Base-by-base conservation (phyloP, 2,329 filamentous ascomycete genomes). In the Fusarium duplospermum region DNA sequence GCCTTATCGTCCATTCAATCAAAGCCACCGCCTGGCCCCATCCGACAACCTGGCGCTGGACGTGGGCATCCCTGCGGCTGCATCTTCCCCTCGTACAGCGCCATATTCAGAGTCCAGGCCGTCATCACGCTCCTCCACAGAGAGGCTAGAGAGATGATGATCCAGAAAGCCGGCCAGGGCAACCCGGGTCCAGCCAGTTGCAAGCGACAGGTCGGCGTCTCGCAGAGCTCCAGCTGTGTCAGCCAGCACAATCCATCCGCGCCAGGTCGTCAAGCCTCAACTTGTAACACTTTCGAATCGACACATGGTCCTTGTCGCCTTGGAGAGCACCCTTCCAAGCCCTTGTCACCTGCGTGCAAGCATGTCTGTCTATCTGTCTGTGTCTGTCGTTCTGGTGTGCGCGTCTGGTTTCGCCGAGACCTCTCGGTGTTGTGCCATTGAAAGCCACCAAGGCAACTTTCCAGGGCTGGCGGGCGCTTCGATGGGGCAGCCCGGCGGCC, bases 11-110 rank as follows among this genome's bases (percentile, higher is more conserved):
- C 75, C 67, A 77, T 69, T 76, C 73, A 78, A 76, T 73, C 74
- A 73, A 77, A 78, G 76, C 76, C 76, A 78, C 76, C 75, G 70
- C 72, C 73, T 70, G 67, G 70, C 73, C 71, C 73, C 75, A 67
- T 77, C 71, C 73, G 70, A 75, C 73, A 76, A 76, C 75, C 76
- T 76, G 75, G 73, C 71, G 71, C 45, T 66, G 71, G 71, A 74
- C 71, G 71, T 73, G 71, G 67, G 35, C 64, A 73, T 74, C 71
- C 71, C 67, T 73, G 71, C 62, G 42, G 64, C 66, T 71, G 62
- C 71, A 74, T 74, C 62, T 73, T 62, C 64, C 71, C 69, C 68
- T 77, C 74, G 67, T 71, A 69, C 70, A 60, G 63, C 71, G 63
- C 71, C 67, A 71, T 73, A 67, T 65, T 64, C 62, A 54, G 66